phyloP scores from a whole-genome alignment of 1,139 yeast genomes.

The Taphrina pruni region DNA sequence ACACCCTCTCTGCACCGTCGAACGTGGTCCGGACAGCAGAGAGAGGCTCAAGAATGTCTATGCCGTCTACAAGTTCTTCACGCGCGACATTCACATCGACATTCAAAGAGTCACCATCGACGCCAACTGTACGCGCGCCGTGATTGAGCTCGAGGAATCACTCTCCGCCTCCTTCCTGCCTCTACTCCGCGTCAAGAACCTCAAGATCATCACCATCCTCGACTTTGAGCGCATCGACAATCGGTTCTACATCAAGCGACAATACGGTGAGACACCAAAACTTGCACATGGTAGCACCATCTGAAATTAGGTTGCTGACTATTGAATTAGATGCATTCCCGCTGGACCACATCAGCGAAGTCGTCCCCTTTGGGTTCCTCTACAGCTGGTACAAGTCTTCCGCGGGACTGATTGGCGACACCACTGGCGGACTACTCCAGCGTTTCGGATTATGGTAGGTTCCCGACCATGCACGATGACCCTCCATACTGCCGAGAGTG shows the following conservation, averaged over 20 bases:
- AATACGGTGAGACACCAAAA: neutral
- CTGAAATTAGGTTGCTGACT: neutral
- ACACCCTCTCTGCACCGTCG: constrained; percentile 29
- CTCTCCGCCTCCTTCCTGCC: constrained; percentile 26
- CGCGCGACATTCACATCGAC: constrained; percentile 32
- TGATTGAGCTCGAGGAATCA: constrained; percentile 24
- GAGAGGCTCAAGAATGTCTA: constrained; percentile 27
- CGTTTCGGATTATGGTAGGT: constrained; percentile 20
- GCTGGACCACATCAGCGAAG: constrained; percentile 28
- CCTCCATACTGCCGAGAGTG: too few relatives aligned
- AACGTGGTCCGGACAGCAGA: constrained; percentile 23
- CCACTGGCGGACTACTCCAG: constrained; percentile 15
- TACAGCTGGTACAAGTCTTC: constrained; percentile 34
- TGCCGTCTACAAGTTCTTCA: constrained; percentile 36
- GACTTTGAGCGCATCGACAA: constrained; percentile 26
- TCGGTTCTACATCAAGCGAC: constrained; percentile 22
- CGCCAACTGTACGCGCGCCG: constrained; percentile 20
- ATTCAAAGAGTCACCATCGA: constrained; percentile 22
- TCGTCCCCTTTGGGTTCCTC: constrained; percentile 28
- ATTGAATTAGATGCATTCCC: constrained; percentile 18
- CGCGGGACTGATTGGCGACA: constrained; percentile 16
- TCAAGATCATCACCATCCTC: constrained; percentile 20
- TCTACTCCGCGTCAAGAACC: constrained; percentile 12
- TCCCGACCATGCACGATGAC: too few relatives aligned
- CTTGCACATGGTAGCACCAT: neutral